phyloP scores from a whole-genome alignment of 495 filamentous ascomycete species.

The Lasiosphaeria ovina region DNA sequence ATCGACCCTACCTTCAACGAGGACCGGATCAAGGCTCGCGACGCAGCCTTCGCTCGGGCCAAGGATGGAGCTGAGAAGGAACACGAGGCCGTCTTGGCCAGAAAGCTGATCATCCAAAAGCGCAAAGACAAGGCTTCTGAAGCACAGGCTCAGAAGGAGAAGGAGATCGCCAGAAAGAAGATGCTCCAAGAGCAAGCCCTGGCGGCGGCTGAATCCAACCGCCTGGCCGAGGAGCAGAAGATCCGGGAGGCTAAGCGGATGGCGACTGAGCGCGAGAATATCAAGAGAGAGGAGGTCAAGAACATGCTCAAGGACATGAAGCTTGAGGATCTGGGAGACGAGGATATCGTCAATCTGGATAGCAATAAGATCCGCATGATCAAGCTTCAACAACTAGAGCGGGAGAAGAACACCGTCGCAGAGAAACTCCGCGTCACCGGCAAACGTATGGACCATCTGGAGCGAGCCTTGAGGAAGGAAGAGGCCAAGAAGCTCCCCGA shows the following conservation, averaged over 20 bases:
- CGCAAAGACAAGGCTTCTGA: slow-evolving; percentile 92
- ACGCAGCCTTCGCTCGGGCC: slow-evolving; percentile 74
- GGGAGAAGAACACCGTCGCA: slow-evolving; percentile 91
- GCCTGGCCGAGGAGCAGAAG: slow-evolving; percentile 84
- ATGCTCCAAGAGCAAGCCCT: slow-evolving; percentile 77
- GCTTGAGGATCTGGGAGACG: slow-evolving; percentile 77
- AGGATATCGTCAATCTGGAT: slow-evolving; percentile 76
- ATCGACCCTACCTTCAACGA: slow-evolving; percentile 87
- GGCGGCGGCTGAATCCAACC: slow-evolving; percentile 81
- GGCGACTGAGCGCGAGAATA: slow-evolving; percentile 84
- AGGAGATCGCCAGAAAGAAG: slow-evolving; percentile 86
- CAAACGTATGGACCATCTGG: slow-evolving; percentile 96
- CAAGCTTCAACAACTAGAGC: slow-evolving; percentile 92
- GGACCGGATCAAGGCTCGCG: slow-evolving; percentile 72
- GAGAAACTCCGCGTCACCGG: slow-evolving; percentile 87
- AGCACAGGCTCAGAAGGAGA: slow-evolving; percentile 79
- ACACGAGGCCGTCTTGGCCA: slow-evolving; percentile 81
- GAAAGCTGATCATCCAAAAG: slow-evolving; percentile 89
- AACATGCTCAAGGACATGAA: slow-evolving; percentile 95
- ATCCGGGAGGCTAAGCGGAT: slow-evolving; percentile 87
- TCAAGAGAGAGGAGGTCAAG: slow-evolving; percentile 90
- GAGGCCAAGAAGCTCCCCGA: slow-evolving; percentile 86
- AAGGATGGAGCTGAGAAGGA: slow-evolving; percentile 86
- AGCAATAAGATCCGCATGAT: slow-evolving; percentile 84
- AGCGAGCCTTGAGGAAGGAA: slow-evolving; percentile 93